Evolutionary conservation across 2,329 filamentous ascomycete species (phyloP).

Genomic region (Magnaporthales sp.): DNA sequence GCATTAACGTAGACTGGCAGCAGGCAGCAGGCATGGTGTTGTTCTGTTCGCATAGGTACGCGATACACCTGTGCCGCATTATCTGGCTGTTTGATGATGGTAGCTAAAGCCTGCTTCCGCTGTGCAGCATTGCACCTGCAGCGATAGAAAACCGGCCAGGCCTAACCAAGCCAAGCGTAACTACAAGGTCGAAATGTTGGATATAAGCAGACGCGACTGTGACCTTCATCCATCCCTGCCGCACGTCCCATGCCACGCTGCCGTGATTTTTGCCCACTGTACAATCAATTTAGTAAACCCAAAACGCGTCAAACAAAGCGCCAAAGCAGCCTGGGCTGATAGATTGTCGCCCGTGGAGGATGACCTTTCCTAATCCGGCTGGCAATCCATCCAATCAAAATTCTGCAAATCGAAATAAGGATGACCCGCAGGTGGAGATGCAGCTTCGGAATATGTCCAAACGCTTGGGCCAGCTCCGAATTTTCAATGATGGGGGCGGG

Average conservation of each 20-base stretch:
- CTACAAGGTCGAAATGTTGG: too few species aligned
- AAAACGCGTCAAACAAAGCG: neutral
- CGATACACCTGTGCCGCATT: too few species aligned
- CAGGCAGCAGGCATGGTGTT: too few species aligned
- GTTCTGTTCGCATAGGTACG: too few species aligned
- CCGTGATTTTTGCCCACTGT: too few species aligned
- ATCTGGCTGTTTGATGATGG: too few species aligned
- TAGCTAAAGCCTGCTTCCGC: too few species aligned
- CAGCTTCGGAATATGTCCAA: neutral
- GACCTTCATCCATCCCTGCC: neutral
- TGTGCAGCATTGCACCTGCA: too few species aligned
- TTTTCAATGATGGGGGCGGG: neutral
- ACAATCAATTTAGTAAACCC: neutral
- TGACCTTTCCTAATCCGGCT: neutral
- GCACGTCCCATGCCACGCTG: too few species aligned
- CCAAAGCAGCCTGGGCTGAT: neutral
- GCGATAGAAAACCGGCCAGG: neutral
- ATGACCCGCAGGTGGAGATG: neutral
- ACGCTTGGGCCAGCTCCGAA: neutral
- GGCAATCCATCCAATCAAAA: conserved; percentile 11
- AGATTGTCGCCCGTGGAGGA: neutral
- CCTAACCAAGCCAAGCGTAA: too few species aligned
- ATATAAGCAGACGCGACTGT: neutral
- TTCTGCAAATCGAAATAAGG: neutral
- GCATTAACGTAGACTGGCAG: too few species aligned